phyloP scores from a whole-genome alignment of 2,329 filamentous ascomycete species.

The Teratosphaeria viscida region DNA sequence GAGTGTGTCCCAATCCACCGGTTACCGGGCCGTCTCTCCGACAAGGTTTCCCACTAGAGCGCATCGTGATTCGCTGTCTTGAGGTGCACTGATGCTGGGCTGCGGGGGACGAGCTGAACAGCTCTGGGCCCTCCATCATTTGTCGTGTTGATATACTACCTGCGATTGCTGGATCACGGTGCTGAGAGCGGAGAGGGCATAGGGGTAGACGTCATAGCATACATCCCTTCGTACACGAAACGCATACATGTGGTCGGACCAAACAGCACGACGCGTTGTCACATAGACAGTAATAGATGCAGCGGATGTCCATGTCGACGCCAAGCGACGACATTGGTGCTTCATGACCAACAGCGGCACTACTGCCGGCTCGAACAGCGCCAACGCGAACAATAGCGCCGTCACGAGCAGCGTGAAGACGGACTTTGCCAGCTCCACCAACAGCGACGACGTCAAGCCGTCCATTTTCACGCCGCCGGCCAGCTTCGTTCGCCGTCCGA shows the following conservation, averaged over 20 bases:
- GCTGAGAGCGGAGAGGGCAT: neutral
- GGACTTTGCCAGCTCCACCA: neutral
- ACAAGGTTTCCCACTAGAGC: neutral
- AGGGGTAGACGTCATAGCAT: neutral
- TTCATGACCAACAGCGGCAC: neutral
- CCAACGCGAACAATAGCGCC: neutral
- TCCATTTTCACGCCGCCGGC: constrained; percentile 8
- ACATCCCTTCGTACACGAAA: neutral
- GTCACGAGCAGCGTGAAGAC: neutral
- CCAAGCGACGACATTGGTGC: neutral
- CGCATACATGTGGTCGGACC: neutral
- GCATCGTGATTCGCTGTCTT: neutral
- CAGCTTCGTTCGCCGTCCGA: neutral
- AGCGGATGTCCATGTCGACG: neutral
- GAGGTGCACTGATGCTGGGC: neutral
- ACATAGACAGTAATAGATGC: neutral
- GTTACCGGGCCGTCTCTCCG: neutral
- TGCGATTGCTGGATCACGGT: neutral
- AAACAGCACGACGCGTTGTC: neutral
- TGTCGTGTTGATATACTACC: neutral
- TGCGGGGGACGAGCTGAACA: neutral
- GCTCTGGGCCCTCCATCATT: neutral
- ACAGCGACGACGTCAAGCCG: constrained; percentile 1
- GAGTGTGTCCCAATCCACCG: neutral
- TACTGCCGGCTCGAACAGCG: neutral